Evolutionary conservation across 352 stramenopile genomes (phyloP).

Genomic region (Thalassiosira allenii): DNA sequence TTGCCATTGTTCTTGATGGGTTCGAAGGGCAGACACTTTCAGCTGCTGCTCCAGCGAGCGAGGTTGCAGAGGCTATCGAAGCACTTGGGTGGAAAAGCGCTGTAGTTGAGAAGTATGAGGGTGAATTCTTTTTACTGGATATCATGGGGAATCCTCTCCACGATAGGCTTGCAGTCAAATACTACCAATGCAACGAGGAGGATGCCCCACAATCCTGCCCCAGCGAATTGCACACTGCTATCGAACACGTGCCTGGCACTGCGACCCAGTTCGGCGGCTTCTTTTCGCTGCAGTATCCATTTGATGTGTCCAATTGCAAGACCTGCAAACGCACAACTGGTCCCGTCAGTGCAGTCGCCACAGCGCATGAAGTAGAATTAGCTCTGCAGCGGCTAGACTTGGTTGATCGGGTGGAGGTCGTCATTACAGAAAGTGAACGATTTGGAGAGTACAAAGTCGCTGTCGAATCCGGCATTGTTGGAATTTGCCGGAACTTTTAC

Average conservation of each 20-base stretch:
- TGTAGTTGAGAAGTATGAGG: slow-evolving; percentile 42
- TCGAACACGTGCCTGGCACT: slow-evolving; percentile 45
- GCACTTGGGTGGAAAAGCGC: slow-evolving; percentile 35
- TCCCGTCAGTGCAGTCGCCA: slow-evolving; percentile 72
- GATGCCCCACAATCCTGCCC: slow-evolving; percentile 19
- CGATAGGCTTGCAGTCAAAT: slow-evolving; percentile 19
- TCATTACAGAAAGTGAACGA: slow-evolving; percentile 49
- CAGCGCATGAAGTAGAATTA: slow-evolving; percentile 74
- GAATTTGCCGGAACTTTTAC: slow-evolving; percentile 62
- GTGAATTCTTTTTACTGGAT: slow-evolving; percentile 60
- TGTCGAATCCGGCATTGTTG: slow-evolving; percentile 63
- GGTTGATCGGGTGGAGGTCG: slow-evolving; percentile 82
- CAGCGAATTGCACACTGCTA: slow-evolving; percentile 27
- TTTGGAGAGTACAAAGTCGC: slow-evolving; percentile 69
- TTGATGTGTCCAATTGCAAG: slow-evolving; percentile 34
- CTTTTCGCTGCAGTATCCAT: slow-evolving; percentile 85
- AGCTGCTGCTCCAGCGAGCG: slow-evolving; percentile 5
- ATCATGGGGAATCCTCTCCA: slow-evolving; percentile 49
- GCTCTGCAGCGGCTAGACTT: slow-evolving; percentile 82
- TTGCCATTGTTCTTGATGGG: slow-evolving; percentile 48
- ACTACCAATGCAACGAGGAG: slow-evolving; percentile 31
- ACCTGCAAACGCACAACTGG: slow-evolving; percentile 62
- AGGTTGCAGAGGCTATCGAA: slow-evolving; percentile 26
- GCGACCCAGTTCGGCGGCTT: slow-evolving; percentile 66
- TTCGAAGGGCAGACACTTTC: slow-evolving; percentile 30